Evolutionary conservation across 352 stramenopile genomes (phyloP), one percentile per base, ranked within the genome.

Genomic region (Pythium brachiatum): DNA sequence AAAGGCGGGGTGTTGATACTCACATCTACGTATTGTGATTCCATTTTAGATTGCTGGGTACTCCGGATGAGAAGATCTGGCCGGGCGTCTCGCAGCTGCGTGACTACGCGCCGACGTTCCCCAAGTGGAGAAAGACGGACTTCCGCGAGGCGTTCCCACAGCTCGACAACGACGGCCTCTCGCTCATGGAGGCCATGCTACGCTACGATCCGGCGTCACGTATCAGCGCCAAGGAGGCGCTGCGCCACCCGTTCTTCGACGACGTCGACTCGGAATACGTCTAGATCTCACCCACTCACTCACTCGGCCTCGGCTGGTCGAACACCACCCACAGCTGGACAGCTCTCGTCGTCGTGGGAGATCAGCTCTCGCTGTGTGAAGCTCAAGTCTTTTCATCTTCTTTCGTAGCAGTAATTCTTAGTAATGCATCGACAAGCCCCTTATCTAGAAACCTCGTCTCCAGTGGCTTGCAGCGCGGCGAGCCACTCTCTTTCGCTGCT

Each of bases 11-110:
- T 9, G 29, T 12, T n/a, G 20, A 20, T 26, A 26, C 18, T 20
- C 41, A 48, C 26, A 15, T 48, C 4, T 0, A 13, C 11, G 5
- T n/a, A 25, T 18, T 21, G 26, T 38, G 18, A 41, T 38, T 23
- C 15, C 46, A 25, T 8, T 56, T 4, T 51, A 90, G 81, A 55
- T 79, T 94, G 56, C 82, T 99, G 21, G 98, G 97, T 48, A 99
- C 98, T 27, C 98, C 98, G 0, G 95, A 92, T 48, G 97, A 99
- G 62, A 61, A 86, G 23, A 81, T 93, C 12, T 99, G 97, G 98
- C 94, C 95, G 6, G 97, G 96, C 51, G 95, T 99, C 2, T 98
- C 95, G 12, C 81, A 94, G 27, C 78, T 99, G 11, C 96, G 93
- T 38, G 97, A 99, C 79, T 99, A 98, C 81, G 83, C 83, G 18